These are phyloP conservation scores for Mucor velutinosus DNA, from an alignment of 371 early-diverging fungal species.

Conservation along the genomic window DNA sequence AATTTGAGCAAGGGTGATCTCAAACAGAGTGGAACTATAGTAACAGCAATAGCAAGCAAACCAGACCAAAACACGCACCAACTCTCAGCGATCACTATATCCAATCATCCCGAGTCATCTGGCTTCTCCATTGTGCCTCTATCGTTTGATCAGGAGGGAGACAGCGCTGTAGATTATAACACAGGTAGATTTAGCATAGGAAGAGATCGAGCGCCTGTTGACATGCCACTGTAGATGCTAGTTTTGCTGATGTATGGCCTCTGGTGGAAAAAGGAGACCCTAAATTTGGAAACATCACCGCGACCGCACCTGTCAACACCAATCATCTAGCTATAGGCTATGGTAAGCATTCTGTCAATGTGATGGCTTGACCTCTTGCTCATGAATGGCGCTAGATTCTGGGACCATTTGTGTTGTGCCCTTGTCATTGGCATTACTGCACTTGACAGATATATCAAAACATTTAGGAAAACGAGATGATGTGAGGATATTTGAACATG, in stretches of 20 bases:
- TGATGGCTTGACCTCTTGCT: not conserved
- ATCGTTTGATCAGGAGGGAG: not conserved
- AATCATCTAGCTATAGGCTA: conserved; percentile 60
- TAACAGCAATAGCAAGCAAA: conserved; percentile 12
- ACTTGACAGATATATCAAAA: conserved; percentile 31
- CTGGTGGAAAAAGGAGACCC: conserved; percentile 26
- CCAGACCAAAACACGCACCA: not conserved
- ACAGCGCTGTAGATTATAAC: not conserved
- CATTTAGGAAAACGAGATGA: conserved; percentile 21
- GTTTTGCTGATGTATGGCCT: conserved; percentile 41
- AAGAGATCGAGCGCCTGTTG: not conserved
- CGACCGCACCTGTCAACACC: conserved; percentile 53
- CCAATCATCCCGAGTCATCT: conserved; percentile 25
- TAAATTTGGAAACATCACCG: conserved; percentile 44
- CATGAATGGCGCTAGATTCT: conserved; percentile 34
- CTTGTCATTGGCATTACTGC: conserved; percentile 48
- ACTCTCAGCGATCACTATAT: conserved; percentile 21
- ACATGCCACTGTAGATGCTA: not conserved
- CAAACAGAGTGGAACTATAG: not conserved
- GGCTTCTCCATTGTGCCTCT: conserved; percentile 21
- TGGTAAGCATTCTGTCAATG: conserved; percentile 31
- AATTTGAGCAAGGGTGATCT: conserved; percentile 1
- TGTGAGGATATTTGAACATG: conserved; percentile 37
- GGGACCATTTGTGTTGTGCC: conserved; percentile 58
- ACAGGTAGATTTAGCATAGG: not conserved